Conservation (phyloP, 768 basidiomycete species). For the Boletus fagicola region DNA sequence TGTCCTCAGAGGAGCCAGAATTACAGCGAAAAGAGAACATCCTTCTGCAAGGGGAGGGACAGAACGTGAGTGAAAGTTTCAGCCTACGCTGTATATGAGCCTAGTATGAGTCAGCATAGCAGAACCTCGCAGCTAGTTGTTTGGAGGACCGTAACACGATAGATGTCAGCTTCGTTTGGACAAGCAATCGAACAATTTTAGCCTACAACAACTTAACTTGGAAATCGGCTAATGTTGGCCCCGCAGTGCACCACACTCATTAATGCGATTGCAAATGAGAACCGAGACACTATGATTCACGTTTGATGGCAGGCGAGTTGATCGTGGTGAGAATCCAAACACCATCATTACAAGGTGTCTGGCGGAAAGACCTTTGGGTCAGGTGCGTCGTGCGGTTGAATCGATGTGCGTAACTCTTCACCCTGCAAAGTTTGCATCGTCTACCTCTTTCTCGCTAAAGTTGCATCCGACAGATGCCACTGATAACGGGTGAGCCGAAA, state of each 20-base stretch:
- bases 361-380: neutral
- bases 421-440: constrained; percentile 2
- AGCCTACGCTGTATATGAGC: neutral
- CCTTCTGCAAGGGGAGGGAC: neutral
- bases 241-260: neutral
- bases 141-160: neutral
- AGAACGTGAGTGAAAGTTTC: neutral
- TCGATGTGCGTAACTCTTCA: neutral
- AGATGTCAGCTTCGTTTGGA: neutral
- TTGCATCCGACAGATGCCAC: neutral
- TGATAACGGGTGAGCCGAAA: no score
- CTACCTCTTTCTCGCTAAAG: neutral
- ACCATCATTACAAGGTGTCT: neutral
- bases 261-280: neutral
- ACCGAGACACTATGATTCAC: neutral
- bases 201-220: no score
- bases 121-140: neutral
- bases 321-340: neutral
- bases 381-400: neutral
- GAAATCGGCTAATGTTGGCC: no score
- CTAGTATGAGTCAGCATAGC: neutral
- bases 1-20: neutral
- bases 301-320: neutral
- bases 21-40: neutral
- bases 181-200: neutral